A percentile compares a stretch with the other conserved stretches of the same genome.
phyloP scores from a whole-genome alignment of 495 filamentous ascomycete genomes.

The Paragyromitra xinjiangensis region DNA sequence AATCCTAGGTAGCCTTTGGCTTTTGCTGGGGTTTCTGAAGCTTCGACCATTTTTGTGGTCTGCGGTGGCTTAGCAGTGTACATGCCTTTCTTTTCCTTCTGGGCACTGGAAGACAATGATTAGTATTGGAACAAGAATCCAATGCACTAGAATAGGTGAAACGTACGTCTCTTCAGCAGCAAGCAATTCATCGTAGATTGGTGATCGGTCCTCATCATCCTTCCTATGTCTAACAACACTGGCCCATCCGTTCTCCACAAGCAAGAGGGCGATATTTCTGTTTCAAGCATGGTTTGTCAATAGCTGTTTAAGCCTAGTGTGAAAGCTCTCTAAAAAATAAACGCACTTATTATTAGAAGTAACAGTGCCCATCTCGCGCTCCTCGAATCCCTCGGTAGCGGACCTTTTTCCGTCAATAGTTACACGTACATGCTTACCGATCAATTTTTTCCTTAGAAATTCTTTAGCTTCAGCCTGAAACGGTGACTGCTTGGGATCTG shows the following conservation, averaged over 20 bases:
- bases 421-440: slow-evolving; percentile 92
- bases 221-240: slow-evolving; percentile 93
- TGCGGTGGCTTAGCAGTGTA: slow-evolving; percentile 87
- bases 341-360: slow-evolving; percentile 73
- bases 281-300: slow-evolving; percentile 12
- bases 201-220: slow-evolving; percentile 89
- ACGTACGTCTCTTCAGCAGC: slow-evolving; percentile 76
- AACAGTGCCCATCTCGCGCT: slow-evolving; percentile 91
- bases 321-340: background rate
- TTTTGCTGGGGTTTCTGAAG: slow-evolving; percentile 90
- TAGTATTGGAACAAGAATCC: background rate
- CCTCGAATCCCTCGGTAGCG: slow-evolving; percentile 89
- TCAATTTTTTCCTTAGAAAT: slow-evolving; percentile 88
- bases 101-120: slow-evolving; percentile 61
- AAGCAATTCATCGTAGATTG: slow-evolving; percentile 91
- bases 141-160: background rate
- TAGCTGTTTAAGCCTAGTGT: background rate
- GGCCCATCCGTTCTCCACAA: slow-evolving; percentile 90
- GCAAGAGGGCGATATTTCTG: slow-evolving; percentile 76
- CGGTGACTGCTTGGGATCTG: slow-evolving; percentile 81
- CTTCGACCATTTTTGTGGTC: slow-evolving; percentile 80
- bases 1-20: slow-evolving; percentile 90
- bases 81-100: slow-evolving; percentile 83
- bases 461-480: slow-evolving; percentile 95
- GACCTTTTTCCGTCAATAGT: slow-evolving; percentile 89